A percentile compares a stretch with the other conserved stretches of the same genome.
Conservation (phyloP, 169 alveolate species). For the Babesia ovata region DNA sequence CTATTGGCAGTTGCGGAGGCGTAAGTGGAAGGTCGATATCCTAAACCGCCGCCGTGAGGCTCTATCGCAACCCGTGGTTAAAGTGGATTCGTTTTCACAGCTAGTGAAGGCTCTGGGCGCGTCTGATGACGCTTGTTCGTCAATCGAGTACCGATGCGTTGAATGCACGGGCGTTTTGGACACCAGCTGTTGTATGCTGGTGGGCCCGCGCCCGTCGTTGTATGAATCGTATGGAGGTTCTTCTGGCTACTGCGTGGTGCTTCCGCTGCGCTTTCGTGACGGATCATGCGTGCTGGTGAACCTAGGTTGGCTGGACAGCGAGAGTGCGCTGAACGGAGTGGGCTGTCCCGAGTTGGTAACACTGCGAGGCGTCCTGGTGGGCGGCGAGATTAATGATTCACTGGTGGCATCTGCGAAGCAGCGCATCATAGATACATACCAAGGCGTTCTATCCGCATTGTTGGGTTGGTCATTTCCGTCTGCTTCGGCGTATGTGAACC, state of each 20-base stretch:
- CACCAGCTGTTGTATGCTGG: conserved; percentile 74
- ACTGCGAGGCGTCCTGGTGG: conserved; percentile 80
- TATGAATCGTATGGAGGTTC: conserved; percentile 59
- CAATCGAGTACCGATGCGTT: conserved; percentile 52
- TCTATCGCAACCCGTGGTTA: conserved; percentile 43
- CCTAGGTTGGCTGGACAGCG: conserved; percentile 78
- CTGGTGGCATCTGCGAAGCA: conserved; percentile 56
- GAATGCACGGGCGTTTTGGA: conserved; percentile 83
- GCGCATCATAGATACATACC: conserved; percentile 35
- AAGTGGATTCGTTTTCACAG: conserved; percentile 22
- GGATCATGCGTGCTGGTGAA: conserved; percentile 81
- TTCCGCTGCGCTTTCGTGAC: conserved; percentile 80
- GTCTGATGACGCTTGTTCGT: neutral
- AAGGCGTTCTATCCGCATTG: neutral
- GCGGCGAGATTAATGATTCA: conserved; percentile 77
- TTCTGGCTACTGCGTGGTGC: conserved; percentile 75
- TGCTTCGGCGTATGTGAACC: conserved; percentile 18
- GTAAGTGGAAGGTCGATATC: conserved; percentile 75
- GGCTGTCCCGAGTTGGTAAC: conserved; percentile 78
- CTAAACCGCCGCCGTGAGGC: conserved; percentile 27
- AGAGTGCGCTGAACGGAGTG: conserved; percentile 39
- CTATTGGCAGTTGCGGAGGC: conserved; percentile 81
- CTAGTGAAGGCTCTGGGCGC: neutral
- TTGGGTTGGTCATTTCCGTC: conserved; percentile 3
- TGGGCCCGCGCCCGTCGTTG: conserved; percentile 80